A percentile compares a stretch with the other conserved stretches of the same genome.
phyloP scores from a whole-genome alignment of 371 early-diverging fungal genomes.

The Zancudomyces culisetae region DNA sequence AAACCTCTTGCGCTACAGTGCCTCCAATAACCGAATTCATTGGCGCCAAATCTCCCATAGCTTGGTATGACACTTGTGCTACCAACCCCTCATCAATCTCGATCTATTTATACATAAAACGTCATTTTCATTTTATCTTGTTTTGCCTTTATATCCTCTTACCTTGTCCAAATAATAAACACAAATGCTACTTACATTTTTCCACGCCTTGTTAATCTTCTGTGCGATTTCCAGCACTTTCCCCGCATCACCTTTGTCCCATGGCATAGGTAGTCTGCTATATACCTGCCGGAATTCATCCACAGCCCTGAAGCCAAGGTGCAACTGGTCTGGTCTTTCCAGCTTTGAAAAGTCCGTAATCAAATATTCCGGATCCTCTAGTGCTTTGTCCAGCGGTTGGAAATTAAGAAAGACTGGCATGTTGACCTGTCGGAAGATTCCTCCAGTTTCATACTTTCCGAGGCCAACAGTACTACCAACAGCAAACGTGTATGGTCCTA shows the following conservation, averaged over 20 bases:
- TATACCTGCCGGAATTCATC: conserved; percentile 46
- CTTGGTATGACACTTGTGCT: conserved; percentile 69
- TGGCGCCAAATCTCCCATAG: conserved; percentile 83
- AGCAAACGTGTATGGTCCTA: conserved; percentile 70
- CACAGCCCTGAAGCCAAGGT: conserved; percentile 84
- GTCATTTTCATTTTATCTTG: no score
- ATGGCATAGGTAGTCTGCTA: conserved; percentile 40
- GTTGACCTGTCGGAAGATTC: conserved; percentile 89
- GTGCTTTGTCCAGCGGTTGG: conserved; percentile 38
- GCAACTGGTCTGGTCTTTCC: conserved; percentile 80
- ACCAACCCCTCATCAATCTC: conserved; percentile 77
- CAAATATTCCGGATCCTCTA: conserved; percentile 67
- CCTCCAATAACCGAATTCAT: conserved; percentile 98
- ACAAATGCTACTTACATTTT: no score
- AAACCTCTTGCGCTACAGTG: conserved; percentile 96
- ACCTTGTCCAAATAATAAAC: conserved; percentile 30
- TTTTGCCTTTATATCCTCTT: no score
- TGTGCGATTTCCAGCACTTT: conserved; percentile 37
- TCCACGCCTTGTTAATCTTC: conserved; percentile 26
- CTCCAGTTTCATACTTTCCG: conserved; percentile 58
- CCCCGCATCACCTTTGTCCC: conserved; percentile 42
- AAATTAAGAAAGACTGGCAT: conserved; percentile 64
- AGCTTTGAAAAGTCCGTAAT: conserved; percentile 93
- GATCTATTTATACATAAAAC: conserved; percentile 13
- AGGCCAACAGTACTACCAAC: conserved; percentile 74